These are phyloP conservation scores for Euphorbia peplus DNA, from an alignment of 345 rosid genomes.

Conservation along the genomic window DNA sequence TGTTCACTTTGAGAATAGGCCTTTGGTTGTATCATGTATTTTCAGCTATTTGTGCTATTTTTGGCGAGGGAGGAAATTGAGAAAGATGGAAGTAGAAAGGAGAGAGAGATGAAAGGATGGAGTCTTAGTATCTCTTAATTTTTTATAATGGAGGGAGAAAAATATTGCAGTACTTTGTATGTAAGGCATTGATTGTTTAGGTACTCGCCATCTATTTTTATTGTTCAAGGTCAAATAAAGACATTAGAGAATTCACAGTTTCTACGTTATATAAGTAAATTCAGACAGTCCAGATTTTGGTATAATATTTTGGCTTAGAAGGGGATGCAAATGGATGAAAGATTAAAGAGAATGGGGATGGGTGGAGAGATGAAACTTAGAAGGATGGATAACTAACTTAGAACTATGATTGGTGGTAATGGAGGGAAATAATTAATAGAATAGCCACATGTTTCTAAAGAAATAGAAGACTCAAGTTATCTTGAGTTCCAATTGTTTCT, in stretches of 20 bases:
- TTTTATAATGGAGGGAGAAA: background rate
- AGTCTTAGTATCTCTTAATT: background rate
- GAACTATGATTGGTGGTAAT: background rate
- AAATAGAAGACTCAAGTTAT: background rate
- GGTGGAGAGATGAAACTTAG: background rate
- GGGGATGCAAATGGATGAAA: background rate
- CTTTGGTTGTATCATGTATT: constrained; percentile 1
- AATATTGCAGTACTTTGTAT: too few relatives aligned
- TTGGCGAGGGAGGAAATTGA: background rate
- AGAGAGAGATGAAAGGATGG: background rate
- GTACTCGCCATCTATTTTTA: too few relatives aligned
- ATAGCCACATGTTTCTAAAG: background rate
- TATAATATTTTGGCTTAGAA: too few relatives aligned
- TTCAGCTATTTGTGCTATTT: background rate
- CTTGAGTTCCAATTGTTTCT: constrained; percentile 4
- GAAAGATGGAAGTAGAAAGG: background rate
- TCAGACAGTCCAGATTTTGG: too few relatives aligned
- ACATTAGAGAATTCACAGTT: too few relatives aligned
- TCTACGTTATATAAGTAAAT: too few relatives aligned
- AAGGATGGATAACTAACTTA: background rate
- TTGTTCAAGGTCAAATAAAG: too few relatives aligned
- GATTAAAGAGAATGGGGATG: background rate
- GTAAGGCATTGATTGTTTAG: too few relatives aligned
- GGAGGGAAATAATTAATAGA: background rate
- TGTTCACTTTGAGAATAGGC: constrained; percentile 21